These are phyloP conservation scores for Galerina marginata DNA, from an alignment of 768 basidiomycete species.

Conservation along the genomic window DNA sequence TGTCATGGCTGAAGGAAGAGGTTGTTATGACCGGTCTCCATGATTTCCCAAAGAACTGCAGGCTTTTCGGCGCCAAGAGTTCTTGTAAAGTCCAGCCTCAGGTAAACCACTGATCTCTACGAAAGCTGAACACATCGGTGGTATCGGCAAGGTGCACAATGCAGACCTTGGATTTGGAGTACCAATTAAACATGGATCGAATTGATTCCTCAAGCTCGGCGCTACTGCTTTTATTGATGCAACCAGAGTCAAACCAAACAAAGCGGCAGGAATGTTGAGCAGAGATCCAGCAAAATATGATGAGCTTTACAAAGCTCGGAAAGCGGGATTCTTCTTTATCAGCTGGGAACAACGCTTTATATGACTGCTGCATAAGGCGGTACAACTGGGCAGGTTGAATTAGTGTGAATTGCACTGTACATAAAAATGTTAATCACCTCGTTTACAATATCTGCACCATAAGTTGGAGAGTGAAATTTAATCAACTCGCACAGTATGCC, in stretches of 20 bases:
- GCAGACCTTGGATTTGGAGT: neutral
- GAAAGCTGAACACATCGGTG: neutral
- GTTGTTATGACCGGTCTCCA: neutral
- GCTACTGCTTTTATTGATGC: constrained; percentile 11
- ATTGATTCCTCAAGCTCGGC: constrained; percentile 12
- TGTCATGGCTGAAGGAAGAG: neutral
- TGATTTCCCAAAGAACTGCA: neutral
- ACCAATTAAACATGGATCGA: constrained; percentile 15
- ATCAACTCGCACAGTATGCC: neutral
- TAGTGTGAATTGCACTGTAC: too few relatives aligned
- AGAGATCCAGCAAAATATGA: neutral
- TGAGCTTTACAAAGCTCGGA: neutral
- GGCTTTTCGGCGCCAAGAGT: neutral
- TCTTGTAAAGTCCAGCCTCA: constrained; percentile 11
- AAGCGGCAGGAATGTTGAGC: neutral
- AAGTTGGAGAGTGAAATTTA: neutral
- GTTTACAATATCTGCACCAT: too few relatives aligned
- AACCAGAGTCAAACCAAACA: constrained; percentile 7
- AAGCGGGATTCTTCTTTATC: neutral
- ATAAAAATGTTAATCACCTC: too few relatives aligned
- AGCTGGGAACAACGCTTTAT: neutral
- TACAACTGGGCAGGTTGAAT: neutral
- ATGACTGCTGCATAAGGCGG: neutral
- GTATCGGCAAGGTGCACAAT: constrained; percentile 6
- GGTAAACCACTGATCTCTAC: too few relatives aligned